Base-by-base conservation (phyloP, 352 stramenopile species). In the Paralagenidium karlingii region DNA sequence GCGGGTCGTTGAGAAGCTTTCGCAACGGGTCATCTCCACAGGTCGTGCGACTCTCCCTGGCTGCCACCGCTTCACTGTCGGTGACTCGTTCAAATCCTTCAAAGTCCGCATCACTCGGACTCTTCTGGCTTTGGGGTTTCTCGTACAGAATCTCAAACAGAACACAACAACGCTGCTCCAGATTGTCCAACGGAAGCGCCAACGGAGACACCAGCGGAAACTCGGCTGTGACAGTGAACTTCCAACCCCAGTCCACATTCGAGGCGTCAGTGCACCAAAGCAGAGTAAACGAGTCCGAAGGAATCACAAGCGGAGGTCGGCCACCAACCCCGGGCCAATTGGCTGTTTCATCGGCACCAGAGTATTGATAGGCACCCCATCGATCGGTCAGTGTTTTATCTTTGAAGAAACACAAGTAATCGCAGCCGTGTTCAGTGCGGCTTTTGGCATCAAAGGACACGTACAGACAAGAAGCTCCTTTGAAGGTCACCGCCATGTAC, bases 231-330 rank as follows among this genome's bases (percentile, higher is more conserved):
- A 90, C 71, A 7, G 60, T 82, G 32, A 91, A 87, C 34, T 82
- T 77, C 63, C 75, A 90, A 0, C 80, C 80, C 84, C 84, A 96
- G 19, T 94, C 82, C 20, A 87, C 78, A 47, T 93, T 95, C 7
- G 71, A 81, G 0, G 57, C 58, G 52, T 96, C 84, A 0, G 79
- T 88, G 36, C 54, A 66, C 74, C 88, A 96, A 15, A 91, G 49
- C 13, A 95, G 40, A 16, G 61, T 81, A 37, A 94, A 94, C 5
- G 73, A 82, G 22, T 83, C 71, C 0, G 61, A 56, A 5, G 62
- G 49, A 26, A 96, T 89, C 2, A 89, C 52, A 13, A 95, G 68
- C 5, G 73, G 58, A 13, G 70, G 49, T 25, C 62, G 51, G 16
- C 67, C 76, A 10, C 55, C 58, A 10, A 56, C 39, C 4, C 85